Base-by-base conservation (phyloP, 192 early-diverging fungal species). In the Umbelopsis sp. region DNA sequence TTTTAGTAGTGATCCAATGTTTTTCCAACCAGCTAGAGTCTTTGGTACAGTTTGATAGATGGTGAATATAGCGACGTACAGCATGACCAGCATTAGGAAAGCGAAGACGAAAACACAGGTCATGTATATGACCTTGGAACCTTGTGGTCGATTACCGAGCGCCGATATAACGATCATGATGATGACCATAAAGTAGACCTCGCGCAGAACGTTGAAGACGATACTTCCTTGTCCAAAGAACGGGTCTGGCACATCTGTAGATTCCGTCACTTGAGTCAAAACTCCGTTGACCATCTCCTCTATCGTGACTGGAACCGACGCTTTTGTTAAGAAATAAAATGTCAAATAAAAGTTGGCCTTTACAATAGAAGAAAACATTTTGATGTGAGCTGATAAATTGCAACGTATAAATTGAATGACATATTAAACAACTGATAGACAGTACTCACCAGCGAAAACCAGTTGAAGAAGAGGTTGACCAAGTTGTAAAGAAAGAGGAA, bases 141-240 rank as follows among this genome's bases (percentile, higher is more conserved):
- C 95, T 78, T 95, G 92, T 7, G 96, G 96, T 45, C 94, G 87
- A 79, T 98, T 98, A 59, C 96, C 96, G 71, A 98, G 77, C 69
- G 94, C 90, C 25, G 88, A 86, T 25, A 98, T 90, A 78, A 98
- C 92, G 77, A 91, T 88, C 66, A 87, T 83, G 31, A 92, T 85
- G 52, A 98, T 80, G 29, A 93, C 86, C 71, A 93, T 80, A 24
- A 93, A 76, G 75, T 98, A 98, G 21, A 92, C 72, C 65, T 88
- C 82, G 8, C 88, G 83, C 68, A 95, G 84, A 3, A 92, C 74
- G 65, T 86, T 78, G 77, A 92, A 91, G 0, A 96, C 79, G n/a
- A 77, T 74, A 29, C 82, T 71, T 38, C 90, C 89, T 54, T 76
- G 85, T 14, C 56, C 56, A 32, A 62, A 62, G 31, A 62, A 62